A percentile compares a stretch with the other conserved stretches of the same genome.
phyloP scores from a whole-genome alignment of 495 filamentous ascomycete genomes.

The Talaromyces nanjingensis region DNA sequence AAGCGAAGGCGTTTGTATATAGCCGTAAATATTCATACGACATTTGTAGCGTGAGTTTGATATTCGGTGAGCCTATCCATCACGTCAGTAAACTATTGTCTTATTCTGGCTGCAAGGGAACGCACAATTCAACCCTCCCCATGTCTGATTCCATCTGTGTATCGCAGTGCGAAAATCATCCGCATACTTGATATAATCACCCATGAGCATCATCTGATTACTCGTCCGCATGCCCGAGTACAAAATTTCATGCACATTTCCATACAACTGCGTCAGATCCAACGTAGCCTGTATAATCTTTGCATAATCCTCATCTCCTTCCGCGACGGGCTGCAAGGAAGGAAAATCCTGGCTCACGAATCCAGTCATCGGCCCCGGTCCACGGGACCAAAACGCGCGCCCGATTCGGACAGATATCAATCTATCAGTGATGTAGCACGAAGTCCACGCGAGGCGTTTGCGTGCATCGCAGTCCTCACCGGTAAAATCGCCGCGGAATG shows the following conservation, averaged over 20 bases:
- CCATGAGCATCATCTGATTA: constrained; percentile 57
- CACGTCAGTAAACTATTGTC: not conserved
- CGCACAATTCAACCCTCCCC: constrained; percentile 52
- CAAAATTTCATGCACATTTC: constrained; percentile 59
- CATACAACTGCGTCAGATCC: constrained; percentile 60
- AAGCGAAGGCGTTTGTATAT: constrained; percentile 62
- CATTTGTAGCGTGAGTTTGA: constrained; percentile 51
- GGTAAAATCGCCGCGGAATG: constrained; percentile 41
- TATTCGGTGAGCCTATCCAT: constrained; percentile 41
- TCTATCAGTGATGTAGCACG: constrained; percentile 59
- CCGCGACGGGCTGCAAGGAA: constrained; percentile 43
- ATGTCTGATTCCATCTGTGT: constrained; percentile 55
- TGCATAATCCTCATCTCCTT: constrained; percentile 54
- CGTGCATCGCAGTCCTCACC: constrained; percentile 47
- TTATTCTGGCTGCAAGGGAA: not conserved
- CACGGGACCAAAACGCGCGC: constrained; percentile 59
- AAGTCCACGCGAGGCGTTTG: constrained; percentile 55
- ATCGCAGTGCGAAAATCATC: constrained; percentile 59
- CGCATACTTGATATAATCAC: constrained; percentile 60
- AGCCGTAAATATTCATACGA: constrained; percentile 59
- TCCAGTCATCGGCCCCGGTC: constrained; percentile 56
- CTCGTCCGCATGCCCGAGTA: constrained; percentile 59
- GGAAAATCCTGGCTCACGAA: constrained; percentile 56
- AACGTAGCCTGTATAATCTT: constrained; percentile 57
- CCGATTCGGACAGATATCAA: constrained; percentile 58